Conservation (phyloP, 805 yeast species). For the Lipomyces sp. region DNA sequence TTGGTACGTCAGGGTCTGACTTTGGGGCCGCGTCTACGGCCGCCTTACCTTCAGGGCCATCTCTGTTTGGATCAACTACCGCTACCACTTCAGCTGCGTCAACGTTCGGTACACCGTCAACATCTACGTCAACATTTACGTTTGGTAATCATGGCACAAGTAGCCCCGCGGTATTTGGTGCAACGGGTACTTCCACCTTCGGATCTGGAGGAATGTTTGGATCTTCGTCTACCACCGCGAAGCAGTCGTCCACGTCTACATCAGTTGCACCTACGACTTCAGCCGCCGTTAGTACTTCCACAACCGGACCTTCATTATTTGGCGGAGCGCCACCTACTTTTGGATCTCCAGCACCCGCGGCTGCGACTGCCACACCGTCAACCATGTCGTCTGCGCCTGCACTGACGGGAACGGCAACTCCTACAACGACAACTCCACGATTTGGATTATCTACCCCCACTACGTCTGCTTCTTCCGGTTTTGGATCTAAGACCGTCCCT, state of each 20-base stretch:
- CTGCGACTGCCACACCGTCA: not conserved
- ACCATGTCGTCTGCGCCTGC: conserved; percentile 1
- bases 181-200: not conserved
- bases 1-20: conserved; percentile 9
- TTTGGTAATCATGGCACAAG: conserved; percentile 33
- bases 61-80: conserved; percentile 26
- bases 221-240: not conserved
- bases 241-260: conserved; percentile 15
- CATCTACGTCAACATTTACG: conserved; percentile 26
- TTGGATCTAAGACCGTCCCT: conserved; percentile 4
- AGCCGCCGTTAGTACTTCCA: conserved; percentile 16
- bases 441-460: not conserved
- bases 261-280: conserved; percentile 20
- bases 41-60: conserved; percentile 1
- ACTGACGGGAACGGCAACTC: not conserved
- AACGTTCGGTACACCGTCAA: conserved; percentile 15
- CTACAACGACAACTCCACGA: not conserved
- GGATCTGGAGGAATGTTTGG: conserved; percentile 17
- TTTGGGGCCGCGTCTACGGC: conserved; percentile 12
- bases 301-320: conserved; percentile 6
- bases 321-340: conserved; percentile 11
- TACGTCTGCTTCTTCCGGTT: not conserved
- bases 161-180: conserved; percentile 12
- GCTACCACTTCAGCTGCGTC: conserved; percentile 28
- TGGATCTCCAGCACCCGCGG: not conserved